A percentile compares a stretch with the other conserved stretches of the same genome.
These are phyloP conservation scores for Candida coleopterorum DNA, from an alignment of 805 yeast genomes.

Conservation along the genomic window DNA sequence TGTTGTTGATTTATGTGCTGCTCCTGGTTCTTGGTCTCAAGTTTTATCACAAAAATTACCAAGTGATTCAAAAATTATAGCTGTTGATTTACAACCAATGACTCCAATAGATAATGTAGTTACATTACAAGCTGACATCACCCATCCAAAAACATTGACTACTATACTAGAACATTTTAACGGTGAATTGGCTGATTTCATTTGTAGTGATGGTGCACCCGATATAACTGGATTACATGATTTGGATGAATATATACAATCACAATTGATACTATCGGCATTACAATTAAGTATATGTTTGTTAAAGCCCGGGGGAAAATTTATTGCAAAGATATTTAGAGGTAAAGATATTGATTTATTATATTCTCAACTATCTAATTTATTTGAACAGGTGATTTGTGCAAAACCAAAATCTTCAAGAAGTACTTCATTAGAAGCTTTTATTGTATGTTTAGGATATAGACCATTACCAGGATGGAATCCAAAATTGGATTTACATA, in stretches of 20 bases:
- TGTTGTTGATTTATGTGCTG: constrained; percentile 97
- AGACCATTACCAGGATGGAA: constrained; percentile 80
- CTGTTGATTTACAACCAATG: constrained; percentile 97
- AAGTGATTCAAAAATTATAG: constrained; percentile 68
- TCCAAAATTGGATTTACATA: constrained; percentile 53
- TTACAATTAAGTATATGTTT: constrained; percentile 87
- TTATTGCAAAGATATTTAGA: constrained; percentile 94
- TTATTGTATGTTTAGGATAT: constrained; percentile 87
- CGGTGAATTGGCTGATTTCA: constrained; percentile 91
- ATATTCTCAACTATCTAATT: constrained; percentile 84
- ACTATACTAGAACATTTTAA: constrained; percentile 77
- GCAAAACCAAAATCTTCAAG: constrained; percentile 96
- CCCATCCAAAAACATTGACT: constrained; percentile 85
- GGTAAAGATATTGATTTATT: constrained; percentile 93
- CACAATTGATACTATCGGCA: constrained; percentile 88
- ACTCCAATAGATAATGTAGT: constrained; percentile 90
- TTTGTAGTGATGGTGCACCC: constrained; percentile 97
- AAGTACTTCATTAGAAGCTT: constrained; percentile 91
- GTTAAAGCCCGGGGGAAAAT: constrained; percentile 82
- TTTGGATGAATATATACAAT: constrained; percentile 94
- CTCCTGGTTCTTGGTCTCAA: constrained; percentile 98
- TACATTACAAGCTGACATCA: constrained; percentile 92
- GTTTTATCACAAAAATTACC: constrained; percentile 73
- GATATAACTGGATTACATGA: constrained; percentile 98
- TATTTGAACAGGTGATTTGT: constrained; percentile 84